Evolutionary conservation across 192 early-diverging fungal genomes (phyloP), one percentile per base, ranked within the genome.

Genomic region (Obelidium mucronatum): DNA sequence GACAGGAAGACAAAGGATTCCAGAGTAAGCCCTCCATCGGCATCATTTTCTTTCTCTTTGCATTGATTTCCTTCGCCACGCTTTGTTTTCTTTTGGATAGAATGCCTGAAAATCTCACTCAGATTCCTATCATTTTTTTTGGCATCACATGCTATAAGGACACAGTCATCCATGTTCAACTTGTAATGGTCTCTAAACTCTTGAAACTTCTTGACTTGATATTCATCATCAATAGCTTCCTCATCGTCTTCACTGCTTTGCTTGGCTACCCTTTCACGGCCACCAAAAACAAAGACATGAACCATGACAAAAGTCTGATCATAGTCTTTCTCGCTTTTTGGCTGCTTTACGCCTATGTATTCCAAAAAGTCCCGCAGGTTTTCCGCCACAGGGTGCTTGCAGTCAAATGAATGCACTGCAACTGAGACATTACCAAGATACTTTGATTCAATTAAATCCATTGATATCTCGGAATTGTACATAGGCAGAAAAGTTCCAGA

Each of bases 211-310:
- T 34, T 37, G 17, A 65, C 62, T 65, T 65, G 62, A n/a, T 1
- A 6, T 15, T 5, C 62, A 8, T 37, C 39, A 3, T 11, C 13
- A n/a, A 17, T 19, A 0, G 19, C 19, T 1, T 30, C 33, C 30
- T 6, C 8, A 36, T 65, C 34, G 2, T 11, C 35, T 6, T 40
- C 37, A n/a, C n/a, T n/a, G n/a, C n/a, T n/a, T n/a, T n/a, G n/a
- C n/a, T n/a, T n/a, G n/a, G n/a, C n/a, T n/a, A n/a, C n/a, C n/a
- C n/a, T n/a, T 26, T 65, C 0, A 13, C 35, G 28, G 0, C 62
- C 62, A 13, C 62, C 62, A 65, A 65, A 65, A 15, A 65, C 34
- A 40, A 65, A 37, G 37, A 65, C 37, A 8, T 65, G 62, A 11
- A 65, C 62, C 24, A 65, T 35, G 35, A 65, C 35, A 6, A 40